Percentiles rank a stretch among this genome's conserved stretches.
Evolutionary conservation across 73 alveolate species (phyloP).

Genomic region (Tetrahymena thermophila): DNA sequence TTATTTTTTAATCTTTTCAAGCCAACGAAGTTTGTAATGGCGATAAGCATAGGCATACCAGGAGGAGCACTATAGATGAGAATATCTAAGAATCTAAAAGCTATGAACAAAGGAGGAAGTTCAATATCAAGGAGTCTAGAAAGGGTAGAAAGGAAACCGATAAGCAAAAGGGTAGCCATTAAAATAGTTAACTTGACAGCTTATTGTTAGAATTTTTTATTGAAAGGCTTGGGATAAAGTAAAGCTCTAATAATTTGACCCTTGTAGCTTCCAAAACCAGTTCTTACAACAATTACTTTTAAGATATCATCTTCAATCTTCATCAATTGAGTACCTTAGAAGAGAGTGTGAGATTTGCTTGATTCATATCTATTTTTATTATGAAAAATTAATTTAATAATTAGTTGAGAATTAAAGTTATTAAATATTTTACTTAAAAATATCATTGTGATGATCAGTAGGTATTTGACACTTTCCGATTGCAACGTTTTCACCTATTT

Average conservation of each 20-base stretch:
- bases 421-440: neutral
- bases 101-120: neutral
- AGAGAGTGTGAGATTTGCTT: neutral
- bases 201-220: neutral
- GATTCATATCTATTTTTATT: neutral
- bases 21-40: neutral
- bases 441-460: neutral
- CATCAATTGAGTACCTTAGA: neutral
- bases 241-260: conserved; percentile 25
- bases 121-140: conserved; percentile 13
- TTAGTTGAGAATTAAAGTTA: neutral
- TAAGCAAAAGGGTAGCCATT: neutral
- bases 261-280: conserved; percentile 19
- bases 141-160: neutral
- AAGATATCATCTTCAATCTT: neutral
- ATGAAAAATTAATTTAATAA: neutral
- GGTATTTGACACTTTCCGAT: neutral
- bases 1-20: conserved; percentile 17
- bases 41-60: conserved; percentile 6
- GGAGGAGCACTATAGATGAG: conserved; percentile 22
- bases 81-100: conserved; percentile 28
- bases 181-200: conserved; percentile 16
- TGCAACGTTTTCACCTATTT: neutral
- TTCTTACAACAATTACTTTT: conserved; percentile 8
- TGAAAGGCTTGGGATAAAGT: conserved; percentile 27